Evolutionary conservation across 148 eudicot species (phyloP).

Genomic region (Fallopia convolvulus): DNA sequence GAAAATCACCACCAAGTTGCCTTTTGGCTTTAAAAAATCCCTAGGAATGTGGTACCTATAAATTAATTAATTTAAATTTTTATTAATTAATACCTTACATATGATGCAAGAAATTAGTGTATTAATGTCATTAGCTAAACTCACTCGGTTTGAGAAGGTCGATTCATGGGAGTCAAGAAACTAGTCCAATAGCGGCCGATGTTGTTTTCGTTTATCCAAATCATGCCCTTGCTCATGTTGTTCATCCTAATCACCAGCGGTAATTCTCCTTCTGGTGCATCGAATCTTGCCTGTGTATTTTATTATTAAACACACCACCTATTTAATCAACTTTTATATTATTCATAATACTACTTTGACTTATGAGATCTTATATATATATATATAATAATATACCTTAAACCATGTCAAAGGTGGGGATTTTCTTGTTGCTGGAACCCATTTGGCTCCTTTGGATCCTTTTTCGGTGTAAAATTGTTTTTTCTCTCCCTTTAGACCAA

Average conservation of each 20-base stretch:
- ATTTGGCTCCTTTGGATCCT: constrained; percentile 30
- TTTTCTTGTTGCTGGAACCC: constrained; percentile 23
- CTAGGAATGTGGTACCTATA: constrained; percentile 60
- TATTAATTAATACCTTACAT: neutral
- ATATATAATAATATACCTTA: constrained; percentile 24
- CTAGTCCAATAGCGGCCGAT: constrained; percentile 58
- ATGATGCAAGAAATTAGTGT: neutral
- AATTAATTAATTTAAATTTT: too few relatives aligned
- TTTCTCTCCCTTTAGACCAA: constrained; percentile 42
- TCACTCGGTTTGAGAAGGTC: constrained; percentile 30
- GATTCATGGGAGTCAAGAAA: constrained; percentile 35
- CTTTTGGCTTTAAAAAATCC: constrained; percentile 33
- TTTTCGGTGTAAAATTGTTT: constrained; percentile 31
- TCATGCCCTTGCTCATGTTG: constrained; percentile 48
- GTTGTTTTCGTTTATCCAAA: constrained; percentile 53
- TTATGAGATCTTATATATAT: too few relatives aligned
- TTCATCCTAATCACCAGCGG: constrained; percentile 36
- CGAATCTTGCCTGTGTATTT: constrained; percentile 33
- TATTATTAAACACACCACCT: too few relatives aligned
- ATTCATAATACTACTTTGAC: too few relatives aligned
- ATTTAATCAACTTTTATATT: too few relatives aligned
- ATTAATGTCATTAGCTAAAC: neutral
- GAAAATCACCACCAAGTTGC: constrained; percentile 45
- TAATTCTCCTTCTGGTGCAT: constrained; percentile 40
- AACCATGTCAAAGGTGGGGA: constrained; percentile 47